Conservation (phyloP, 139 green algal species). For the Chlorella sp. region DNA sequence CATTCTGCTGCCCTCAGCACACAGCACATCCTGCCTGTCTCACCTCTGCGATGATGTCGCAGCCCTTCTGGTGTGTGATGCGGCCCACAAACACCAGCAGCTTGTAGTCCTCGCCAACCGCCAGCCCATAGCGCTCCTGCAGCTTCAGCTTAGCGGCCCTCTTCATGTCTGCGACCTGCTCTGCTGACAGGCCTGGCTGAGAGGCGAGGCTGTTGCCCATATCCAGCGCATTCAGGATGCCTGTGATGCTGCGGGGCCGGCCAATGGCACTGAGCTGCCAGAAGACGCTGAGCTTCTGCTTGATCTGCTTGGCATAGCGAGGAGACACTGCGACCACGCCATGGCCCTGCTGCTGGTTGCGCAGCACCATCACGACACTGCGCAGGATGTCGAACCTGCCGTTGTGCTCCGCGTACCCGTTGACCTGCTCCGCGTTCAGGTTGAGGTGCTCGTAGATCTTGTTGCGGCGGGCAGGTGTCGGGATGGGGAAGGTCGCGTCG, state of each 20-base stretch:
- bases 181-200: constrained; percentile 4
- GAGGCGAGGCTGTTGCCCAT: constrained; percentile 10
- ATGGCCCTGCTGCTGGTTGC: constrained; percentile 15
- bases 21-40: no score
- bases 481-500: constrained; percentile 29
- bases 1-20: no score
- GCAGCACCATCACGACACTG: constrained; percentile 23
- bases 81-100: constrained; percentile 34
- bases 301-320: constrained; percentile 29
- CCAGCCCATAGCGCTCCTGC: constrained; percentile 19
- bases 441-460: constrained; percentile 31
- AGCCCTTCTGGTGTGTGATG: constrained; percentile 41
- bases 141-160: constrained; percentile 18
- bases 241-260: constrained; percentile 11
- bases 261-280: constrained; percentile 27
- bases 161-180: constrained; percentile 19
- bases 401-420: constrained; percentile 29
- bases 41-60: constrained; percentile 37
- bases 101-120: constrained; percentile 12
- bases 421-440: constrained; percentile 14
- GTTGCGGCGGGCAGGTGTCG: constrained; percentile 13
- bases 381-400: constrained; percentile 32
- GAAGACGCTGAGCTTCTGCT: constrained; percentile 22
- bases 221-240: constrained; percentile 20
- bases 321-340: constrained; percentile 34